Evolutionary conservation across 108 stramenopile species (phyloP), one percentile per base, ranked within the genome.

Genomic region (Pseudonitzschia delicatissima): DNA sequence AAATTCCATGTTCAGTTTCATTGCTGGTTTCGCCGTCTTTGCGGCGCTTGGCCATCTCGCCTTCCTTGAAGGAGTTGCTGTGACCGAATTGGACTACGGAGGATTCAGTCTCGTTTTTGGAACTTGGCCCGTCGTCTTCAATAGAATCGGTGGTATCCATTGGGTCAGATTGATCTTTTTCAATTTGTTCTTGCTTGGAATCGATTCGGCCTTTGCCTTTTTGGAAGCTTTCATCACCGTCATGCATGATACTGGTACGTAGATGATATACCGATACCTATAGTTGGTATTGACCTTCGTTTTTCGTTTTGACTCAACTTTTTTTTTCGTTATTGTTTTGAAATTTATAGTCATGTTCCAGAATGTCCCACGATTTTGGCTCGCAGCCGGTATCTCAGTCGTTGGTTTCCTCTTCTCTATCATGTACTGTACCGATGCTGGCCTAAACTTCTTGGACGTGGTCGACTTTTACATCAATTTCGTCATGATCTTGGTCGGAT

Each of bases 381-480:
- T 77, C 40, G 50, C 55, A n/a, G 26, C 53, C 7, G 71, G 44
- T 31, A 58, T 78, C 8, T 72, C 71, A 26, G 32, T 53, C 11
- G 13, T 68, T 42, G 77, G 77, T 1, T 83, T 67, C 20, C 29
- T 79, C 9, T 68, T 67, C 48, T 58, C 63, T 13, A 33, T 77
- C 18, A 71, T 86, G 12, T 86, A 83, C 50, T 48, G 66, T 42
- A 55, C 34, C 48, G 87, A 88, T 64, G 80, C 79, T 64, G 83
- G 83, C 25, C 71, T 81, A 23, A 71, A 62, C 62, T 79, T 85
- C 45, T 71, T 88, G 18, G 87, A 88, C 33, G 47, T 55, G 0
- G 71, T 85, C 39, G 87, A 88, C 47, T 82, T 81, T 49, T 88
- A 85, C 63, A 81, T 85, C 65, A 83, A 85, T 62, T 83, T 81